Evolutionary conservation across 192 early-diverging fungal species (phyloP).

Genomic region (Coemansia sp.): DNA sequence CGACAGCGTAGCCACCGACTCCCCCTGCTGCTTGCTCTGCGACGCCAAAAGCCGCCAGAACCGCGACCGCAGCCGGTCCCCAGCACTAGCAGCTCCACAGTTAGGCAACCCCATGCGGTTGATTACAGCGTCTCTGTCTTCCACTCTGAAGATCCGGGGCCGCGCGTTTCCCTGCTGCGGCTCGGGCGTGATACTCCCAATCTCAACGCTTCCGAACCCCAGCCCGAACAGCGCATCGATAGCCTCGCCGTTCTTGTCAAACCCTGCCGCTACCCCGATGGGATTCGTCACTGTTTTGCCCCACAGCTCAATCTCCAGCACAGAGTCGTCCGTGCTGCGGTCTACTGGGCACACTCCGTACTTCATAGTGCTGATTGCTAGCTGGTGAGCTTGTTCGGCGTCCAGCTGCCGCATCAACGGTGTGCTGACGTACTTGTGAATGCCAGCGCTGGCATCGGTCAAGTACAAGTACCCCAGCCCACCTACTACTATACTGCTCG

Average conservation of each 20-base stretch:
- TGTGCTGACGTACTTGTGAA: constrained; percentile 64
- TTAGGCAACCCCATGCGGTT: constrained; percentile 92
- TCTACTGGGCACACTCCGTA: constrained; percentile 66
- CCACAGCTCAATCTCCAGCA: constrained; percentile 65
- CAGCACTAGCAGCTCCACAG: constrained; percentile 66
- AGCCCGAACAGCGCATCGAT: constrained; percentile 78
- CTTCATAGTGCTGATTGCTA: constrained; percentile 62
- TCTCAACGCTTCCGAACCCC: constrained; percentile 89
- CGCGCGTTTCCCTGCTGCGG: constrained; percentile 85
- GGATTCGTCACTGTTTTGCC: constrained; percentile 75
- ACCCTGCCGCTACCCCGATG: constrained; percentile 85
- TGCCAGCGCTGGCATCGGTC: constrained; percentile 69
- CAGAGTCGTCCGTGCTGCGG: constrained; percentile 53
- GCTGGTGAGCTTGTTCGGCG: constrained; percentile 71
- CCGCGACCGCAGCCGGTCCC: constrained; percentile 65
- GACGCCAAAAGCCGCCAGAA: constrained; percentile 62
- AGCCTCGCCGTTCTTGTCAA: constrained; percentile 88
- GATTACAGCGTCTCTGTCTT: constrained; percentile 70
- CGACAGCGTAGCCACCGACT: constrained; percentile 49
- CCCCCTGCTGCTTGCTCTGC: constrained; percentile 51
- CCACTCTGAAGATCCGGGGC: constrained; percentile 82
- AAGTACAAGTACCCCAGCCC: constrained; percentile 59
- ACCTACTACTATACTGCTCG: constrained; percentile 28
- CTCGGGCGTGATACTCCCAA: constrained; percentile 82
- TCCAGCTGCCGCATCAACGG: constrained; percentile 72